phyloP scores from a whole-genome alignment of 768 basidiomycete species.

The Amanita brunnescens region DNA sequence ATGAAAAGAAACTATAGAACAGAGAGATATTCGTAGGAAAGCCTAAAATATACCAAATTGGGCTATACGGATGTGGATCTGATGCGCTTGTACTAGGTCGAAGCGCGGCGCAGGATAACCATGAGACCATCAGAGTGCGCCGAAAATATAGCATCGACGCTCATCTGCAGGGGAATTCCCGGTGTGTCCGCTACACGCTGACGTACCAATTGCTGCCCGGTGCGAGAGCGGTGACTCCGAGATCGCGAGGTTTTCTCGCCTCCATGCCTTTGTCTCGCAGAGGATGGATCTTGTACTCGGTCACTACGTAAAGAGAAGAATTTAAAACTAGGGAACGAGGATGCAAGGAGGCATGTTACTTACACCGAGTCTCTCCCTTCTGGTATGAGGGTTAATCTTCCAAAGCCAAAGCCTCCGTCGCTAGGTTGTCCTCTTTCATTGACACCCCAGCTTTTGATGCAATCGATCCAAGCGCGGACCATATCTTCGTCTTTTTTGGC shows the following conservation, averaged over 20 bases:
- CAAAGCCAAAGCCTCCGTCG: constrained; percentile 80
- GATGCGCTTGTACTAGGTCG: constrained; percentile 6
- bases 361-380: constrained; percentile 60
- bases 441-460: constrained; percentile 77
- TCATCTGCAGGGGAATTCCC: constrained; percentile 29
- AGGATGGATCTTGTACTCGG: constrained; percentile 25
- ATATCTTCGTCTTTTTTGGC: constrained; percentile 49
- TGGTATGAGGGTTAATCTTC: constrained; percentile 49
- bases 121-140: constrained; percentile 81
- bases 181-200: background rate
- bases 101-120: constrained; percentile 59
- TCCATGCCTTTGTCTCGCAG: constrained; percentile 15
- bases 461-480: constrained; percentile 67
- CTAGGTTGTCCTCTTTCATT: constrained; percentile 79
- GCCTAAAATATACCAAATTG: background rate
- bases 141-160: constrained; percentile 77
- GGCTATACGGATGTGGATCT: background rate
- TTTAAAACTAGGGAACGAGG: background rate
- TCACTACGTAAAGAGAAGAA: constrained; percentile 13
- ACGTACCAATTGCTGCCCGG: background rate
- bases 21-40: background rate
- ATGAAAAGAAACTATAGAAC: background rate
- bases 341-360: constrained; percentile 13
- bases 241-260: constrained; percentile 2
- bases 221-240: constrained; percentile 1